phyloP scores from a whole-genome alignment of 495 filamentous ascomycete species.

The Penicillium flavigenum region DNA sequence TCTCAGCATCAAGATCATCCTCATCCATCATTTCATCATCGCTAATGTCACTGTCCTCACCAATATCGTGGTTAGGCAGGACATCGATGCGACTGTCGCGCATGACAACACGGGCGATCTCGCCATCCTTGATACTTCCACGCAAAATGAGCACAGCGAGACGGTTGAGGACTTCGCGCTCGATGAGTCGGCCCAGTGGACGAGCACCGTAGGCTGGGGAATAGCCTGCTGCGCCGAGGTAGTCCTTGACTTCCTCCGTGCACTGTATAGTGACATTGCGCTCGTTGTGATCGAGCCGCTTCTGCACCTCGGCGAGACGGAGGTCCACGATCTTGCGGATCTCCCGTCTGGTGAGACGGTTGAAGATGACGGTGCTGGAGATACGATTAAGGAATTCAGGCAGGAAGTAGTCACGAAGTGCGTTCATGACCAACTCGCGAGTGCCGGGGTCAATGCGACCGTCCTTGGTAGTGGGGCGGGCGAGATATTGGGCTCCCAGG shows the following conservation, averaged over 20 bases:
- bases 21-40: slow-evolving; percentile 71
- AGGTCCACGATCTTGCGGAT: slow-evolving; percentile 96
- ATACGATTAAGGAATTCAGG: slow-evolving; percentile 99
- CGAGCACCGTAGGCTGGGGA: slow-evolving; percentile 91
- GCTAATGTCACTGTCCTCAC: slow-evolving; percentile 49
- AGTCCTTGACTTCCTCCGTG: slow-evolving; percentile 80
- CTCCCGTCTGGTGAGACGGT: slow-evolving; percentile 82
- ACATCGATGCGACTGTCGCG: slow-evolving; percentile 75
- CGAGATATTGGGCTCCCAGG: slow-evolving; percentile 89
- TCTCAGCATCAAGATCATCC: slow-evolving; percentile 66
- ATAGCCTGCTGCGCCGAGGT: slow-evolving; percentile 84
- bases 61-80: slow-evolving; percentile 73
- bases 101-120: slow-evolving; percentile 74
- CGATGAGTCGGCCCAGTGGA: slow-evolving; percentile 82
- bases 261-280: slow-evolving; percentile 78
- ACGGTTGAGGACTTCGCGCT: slow-evolving; percentile 93
- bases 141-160: slow-evolving; percentile 86
- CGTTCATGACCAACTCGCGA: slow-evolving; percentile 80
- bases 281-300: slow-evolving; percentile 74
- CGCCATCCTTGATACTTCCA: slow-evolving; percentile 80
- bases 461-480: slow-evolving; percentile 70
- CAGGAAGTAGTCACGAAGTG: slow-evolving; percentile 91
- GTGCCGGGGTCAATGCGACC: slow-evolving; percentile 87
- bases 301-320: slow-evolving; percentile 84
- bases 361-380: slow-evolving; percentile 94